phyloP scores from a whole-genome alignment of 192 early-diverging fungal genomes.

The Umbelopsis vinacea region DNA sequence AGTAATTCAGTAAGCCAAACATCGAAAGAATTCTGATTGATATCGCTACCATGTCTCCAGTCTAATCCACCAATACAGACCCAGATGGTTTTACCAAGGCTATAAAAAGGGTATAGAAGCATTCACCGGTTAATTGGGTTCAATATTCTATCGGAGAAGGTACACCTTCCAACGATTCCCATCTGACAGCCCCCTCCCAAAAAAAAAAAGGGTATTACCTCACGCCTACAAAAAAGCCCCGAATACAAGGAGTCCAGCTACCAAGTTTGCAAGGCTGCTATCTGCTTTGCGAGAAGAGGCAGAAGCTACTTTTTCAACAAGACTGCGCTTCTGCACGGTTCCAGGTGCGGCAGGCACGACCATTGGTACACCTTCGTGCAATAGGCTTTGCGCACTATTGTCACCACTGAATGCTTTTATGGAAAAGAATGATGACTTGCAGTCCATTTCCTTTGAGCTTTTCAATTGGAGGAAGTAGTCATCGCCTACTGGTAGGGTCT shows the following conservation, averaged over 20 bases:
- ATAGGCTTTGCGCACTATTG: no score
- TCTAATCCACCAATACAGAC: conserved; percentile 14
- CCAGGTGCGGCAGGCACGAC: neutral
- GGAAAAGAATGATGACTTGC: neutral
- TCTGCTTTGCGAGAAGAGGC: neutral
- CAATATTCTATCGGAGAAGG: neutral
- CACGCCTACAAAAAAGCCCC: conserved; percentile 21
- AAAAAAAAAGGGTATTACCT: neutral
- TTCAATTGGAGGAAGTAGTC: neutral
- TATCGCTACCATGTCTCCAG: neutral
- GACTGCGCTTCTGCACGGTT: neutral
- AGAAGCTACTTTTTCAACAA: neutral
- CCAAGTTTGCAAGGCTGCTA: conserved; percentile 1
- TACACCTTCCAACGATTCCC: neutral
- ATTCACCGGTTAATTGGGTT: neutral
- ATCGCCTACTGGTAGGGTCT: neutral
- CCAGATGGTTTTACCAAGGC: conserved; percentile 17
- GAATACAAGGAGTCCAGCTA: conserved; percentile 19
- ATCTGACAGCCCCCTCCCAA: neutral
- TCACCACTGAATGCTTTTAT: neutral
- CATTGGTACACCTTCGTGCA: neutral
- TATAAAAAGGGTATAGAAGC: neutral
- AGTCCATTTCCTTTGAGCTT: neutral
- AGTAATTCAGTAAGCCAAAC: conserved; percentile 17
- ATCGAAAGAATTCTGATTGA: conserved; percentile 16